Evolutionary conservation across 441 rosid species (phyloP).

Genomic region (Bruguiera hainesii): DNA sequence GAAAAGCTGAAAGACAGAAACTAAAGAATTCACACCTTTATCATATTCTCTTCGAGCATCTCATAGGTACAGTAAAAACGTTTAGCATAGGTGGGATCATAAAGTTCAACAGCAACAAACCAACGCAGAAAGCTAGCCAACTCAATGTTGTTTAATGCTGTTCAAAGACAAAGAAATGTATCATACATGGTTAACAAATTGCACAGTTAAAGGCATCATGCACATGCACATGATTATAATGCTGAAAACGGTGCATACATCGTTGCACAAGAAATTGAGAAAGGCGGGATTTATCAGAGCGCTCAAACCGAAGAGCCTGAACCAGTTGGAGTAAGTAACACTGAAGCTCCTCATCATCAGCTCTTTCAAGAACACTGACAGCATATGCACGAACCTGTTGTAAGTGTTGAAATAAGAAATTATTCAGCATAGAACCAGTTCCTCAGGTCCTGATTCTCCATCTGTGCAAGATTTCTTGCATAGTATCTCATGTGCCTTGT

Average conservation of each 20-base stretch:
- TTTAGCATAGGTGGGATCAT: conserved; percentile 79
- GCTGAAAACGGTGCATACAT: conserved; percentile 44
- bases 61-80: conserved; percentile 77
- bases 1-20: conserved; percentile 1
- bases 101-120: conserved; percentile 93
- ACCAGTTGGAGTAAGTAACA: conserved; percentile 98
- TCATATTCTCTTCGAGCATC: conserved; percentile 70
- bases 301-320: conserved; percentile 98
- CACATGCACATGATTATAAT: not conserved
- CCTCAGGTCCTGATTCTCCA: not conserved
- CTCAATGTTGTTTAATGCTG: conserved; percentile 86
- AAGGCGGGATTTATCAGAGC: conserved; percentile 93
- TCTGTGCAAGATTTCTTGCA: not conserved
- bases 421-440: not conserved
- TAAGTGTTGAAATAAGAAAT: conserved; percentile 24
- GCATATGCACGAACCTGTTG: conserved; percentile 98
- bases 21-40: conserved; percentile 49
- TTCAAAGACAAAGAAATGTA: conserved; percentile 25
- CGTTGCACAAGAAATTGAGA: conserved; percentile 92
- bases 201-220: not conserved
- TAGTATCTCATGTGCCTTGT: not conserved
- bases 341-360: conserved; percentile 97
- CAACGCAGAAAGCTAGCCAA: conserved; percentile 96
- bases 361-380: conserved; percentile 96
- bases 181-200: conserved; percentile 27